Evolutionary conservation across 1,284 basidiomycete genomes (phyloP).

Genomic region (Macrocystidia cucumis): DNA sequence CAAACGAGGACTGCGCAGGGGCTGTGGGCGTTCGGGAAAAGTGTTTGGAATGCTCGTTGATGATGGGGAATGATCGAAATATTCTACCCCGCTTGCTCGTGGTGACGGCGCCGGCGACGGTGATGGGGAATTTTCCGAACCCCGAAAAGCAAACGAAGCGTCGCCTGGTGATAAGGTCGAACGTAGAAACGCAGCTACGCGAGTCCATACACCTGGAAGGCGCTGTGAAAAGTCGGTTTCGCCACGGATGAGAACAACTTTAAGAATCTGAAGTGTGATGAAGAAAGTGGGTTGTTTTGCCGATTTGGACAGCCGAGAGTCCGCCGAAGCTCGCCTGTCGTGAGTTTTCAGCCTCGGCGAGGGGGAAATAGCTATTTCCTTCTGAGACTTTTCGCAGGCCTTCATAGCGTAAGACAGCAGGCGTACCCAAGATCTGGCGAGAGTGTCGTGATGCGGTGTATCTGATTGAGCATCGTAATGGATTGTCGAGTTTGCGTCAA

Average conservation of each 20-base stretch:
- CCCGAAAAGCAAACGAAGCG: slow-evolving; percentile 45
- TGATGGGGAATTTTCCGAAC: slow-evolving; percentile 16
- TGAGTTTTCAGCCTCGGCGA: slow-evolving; percentile 32
- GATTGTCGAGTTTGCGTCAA: background rate
- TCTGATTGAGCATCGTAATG: background rate
- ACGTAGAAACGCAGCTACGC: slow-evolving; percentile 43
- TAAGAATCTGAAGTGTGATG: slow-evolving; percentile 61
- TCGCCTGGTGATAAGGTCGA: slow-evolving; percentile 48
- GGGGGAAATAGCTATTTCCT: too few species aligned
- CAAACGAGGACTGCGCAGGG: slow-evolving; percentile 40
- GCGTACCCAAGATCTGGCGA: slow-evolving; percentile 55
- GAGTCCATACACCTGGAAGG: slow-evolving; percentile 53
- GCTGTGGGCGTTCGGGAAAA: slow-evolving; percentile 13
- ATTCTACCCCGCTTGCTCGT: slow-evolving; percentile 24
- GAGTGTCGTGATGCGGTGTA: slow-evolving; percentile 21
- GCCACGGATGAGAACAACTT: slow-evolving; percentile 60
- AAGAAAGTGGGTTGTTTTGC: slow-evolving; percentile 44
- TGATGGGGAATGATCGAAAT: slow-evolving; percentile 20
- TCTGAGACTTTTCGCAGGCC: slow-evolving; percentile 38
- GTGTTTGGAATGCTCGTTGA: slow-evolving; percentile 13
- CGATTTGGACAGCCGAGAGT: slow-evolving; percentile 23
- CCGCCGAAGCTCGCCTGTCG: slow-evolving; percentile 22
- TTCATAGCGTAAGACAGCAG: slow-evolving; percentile 53
- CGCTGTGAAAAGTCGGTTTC: slow-evolving; percentile 46
- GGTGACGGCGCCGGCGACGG: slow-evolving; percentile 39